Conservation (phyloP, 2,329 filamentous ascomycete species). For the Claviceps humidiphila region DNA sequence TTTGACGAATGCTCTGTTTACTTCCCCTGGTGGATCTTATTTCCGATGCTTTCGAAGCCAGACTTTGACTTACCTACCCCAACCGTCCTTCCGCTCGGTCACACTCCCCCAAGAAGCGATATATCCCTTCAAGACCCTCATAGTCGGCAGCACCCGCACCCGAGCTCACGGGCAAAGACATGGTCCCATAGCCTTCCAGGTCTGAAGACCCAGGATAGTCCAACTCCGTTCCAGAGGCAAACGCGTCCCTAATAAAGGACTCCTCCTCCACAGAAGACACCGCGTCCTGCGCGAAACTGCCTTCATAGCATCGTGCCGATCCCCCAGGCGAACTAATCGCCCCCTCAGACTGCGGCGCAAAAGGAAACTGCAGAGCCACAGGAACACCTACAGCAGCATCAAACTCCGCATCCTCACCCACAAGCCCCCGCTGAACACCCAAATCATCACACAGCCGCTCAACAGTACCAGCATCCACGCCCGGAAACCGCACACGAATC, state of each 20-base stretch:
- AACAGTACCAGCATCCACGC: slow-evolving; percentile 72
- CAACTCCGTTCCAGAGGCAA: slow-evolving; percentile 28
- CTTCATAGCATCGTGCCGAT: slow-evolving; percentile 31
- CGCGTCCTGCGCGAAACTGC: slow-evolving; percentile 27
- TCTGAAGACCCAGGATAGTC: slow-evolving; percentile 36
- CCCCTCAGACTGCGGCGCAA: slow-evolving; percentile 46
- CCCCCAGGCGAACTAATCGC: slow-evolving; percentile 33
- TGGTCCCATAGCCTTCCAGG: slow-evolving; percentile 34
- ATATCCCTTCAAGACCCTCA: slow-evolving; percentile 44
- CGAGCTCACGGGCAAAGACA: slow-evolving; percentile 34
- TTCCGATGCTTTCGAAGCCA: not conserved
- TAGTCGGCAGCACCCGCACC: slow-evolving; percentile 32
- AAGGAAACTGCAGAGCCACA: slow-evolving; percentile 74
- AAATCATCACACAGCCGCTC: slow-evolving; percentile 77
- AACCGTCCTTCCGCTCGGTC: slow-evolving; percentile 28
- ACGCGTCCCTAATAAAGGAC: slow-evolving; percentile 25
- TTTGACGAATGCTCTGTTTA: no score
- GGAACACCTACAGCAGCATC: slow-evolving; percentile 52
- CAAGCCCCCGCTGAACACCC: slow-evolving; percentile 65
- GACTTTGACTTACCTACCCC: slow-evolving; percentile 9
- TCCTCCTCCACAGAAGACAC: slow-evolving; percentile 20
- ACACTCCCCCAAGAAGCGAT: slow-evolving; percentile 45
- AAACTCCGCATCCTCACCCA: slow-evolving; percentile 67
- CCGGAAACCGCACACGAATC: slow-evolving; percentile 77
- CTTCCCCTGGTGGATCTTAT: no score